A percentile compares a stretch with the other conserved stretches of the same genome.
Evolutionary conservation across 495 filamentous ascomycete species (phyloP).

Genomic region (Letharia lupina): DNA sequence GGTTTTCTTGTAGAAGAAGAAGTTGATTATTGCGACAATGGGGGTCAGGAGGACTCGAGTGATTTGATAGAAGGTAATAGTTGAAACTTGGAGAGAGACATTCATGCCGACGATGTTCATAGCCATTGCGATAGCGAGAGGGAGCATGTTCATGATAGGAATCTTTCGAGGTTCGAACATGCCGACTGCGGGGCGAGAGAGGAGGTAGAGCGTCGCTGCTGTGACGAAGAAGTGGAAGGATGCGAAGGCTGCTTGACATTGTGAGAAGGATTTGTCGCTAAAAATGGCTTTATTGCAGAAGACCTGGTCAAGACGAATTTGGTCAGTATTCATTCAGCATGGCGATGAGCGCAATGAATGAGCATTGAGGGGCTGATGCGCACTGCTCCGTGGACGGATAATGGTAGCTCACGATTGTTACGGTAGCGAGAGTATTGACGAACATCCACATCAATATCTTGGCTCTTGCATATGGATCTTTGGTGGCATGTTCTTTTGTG

Average conservation of each 20-base stretch:
- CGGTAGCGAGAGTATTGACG: constrained; percentile 26
- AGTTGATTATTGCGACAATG: constrained; percentile 58
- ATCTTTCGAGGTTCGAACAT: constrained; percentile 53
- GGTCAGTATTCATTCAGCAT: not conserved
- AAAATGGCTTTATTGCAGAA: constrained; percentile 74
- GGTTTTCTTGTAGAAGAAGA: constrained; percentile 50
- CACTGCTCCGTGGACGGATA: not conserved
- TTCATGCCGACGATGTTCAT: constrained; percentile 67
- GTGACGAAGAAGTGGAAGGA: constrained; percentile 68
- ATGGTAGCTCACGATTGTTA: constrained; percentile 23
- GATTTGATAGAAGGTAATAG: constrained; percentile 68
- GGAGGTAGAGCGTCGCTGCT: constrained; percentile 52
- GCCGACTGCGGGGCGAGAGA: constrained; percentile 52
- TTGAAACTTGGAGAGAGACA: constrained; percentile 60
- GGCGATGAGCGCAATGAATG: not conserved
- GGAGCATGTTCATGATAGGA: constrained; percentile 50
- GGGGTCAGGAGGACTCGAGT: constrained; percentile 65
- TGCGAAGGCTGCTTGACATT: constrained; percentile 61
- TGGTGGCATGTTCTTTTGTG: constrained; percentile 22
- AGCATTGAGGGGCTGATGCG: not conserved
- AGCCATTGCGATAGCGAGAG: constrained; percentile 56
- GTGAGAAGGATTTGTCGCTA: constrained; percentile 53
- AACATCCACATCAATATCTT: constrained; percentile 25
- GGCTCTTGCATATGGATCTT: constrained; percentile 19
- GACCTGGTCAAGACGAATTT: constrained; percentile 39